Evolutionary conservation across 2,329 filamentous ascomycete species (phyloP).

Genomic region (Verticillium tricorpus): DNA sequence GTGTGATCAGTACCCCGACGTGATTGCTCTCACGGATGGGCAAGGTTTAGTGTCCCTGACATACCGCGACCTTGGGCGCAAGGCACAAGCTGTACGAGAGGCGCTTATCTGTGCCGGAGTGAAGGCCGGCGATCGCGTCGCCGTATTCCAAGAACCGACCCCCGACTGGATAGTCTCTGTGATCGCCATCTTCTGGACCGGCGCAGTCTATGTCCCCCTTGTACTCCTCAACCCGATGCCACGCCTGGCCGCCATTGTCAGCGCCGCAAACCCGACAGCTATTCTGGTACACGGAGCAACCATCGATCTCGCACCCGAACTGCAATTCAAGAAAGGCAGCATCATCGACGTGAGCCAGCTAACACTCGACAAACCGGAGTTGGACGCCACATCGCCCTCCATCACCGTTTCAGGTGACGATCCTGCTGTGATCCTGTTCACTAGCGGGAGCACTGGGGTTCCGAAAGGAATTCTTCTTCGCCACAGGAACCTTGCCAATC

Average conservation of each 20-base stretch:
- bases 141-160: conserved; percentile 32
- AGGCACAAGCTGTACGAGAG: not conserved
- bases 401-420: conserved; percentile 1
- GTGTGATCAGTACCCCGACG: not conserved
- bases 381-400: not conserved
- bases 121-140: conserved; percentile 21
- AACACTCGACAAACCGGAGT: not conserved
- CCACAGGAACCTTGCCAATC: conserved; percentile 23
- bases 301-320: not conserved
- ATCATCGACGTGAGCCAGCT: not conserved
- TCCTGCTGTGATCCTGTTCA: conserved; percentile 26
- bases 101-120: not conserved
- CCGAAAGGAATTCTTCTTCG: conserved; percentile 36
- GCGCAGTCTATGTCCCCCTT: conserved; percentile 34
- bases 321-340: not conserved
- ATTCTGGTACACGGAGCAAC: conserved; percentile 15
- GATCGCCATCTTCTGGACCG: conserved; percentile 34
- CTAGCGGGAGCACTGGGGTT: conserved; percentile 23
- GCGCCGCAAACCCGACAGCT: conserved; percentile 20
- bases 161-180: conserved; percentile 30
- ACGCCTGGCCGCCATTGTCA: conserved; percentile 24
- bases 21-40: not conserved
- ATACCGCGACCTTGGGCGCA: not conserved
- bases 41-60: not conserved
- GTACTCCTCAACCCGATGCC: conserved; percentile 25